These are phyloP conservation scores for Backusella parvicylindrica DNA, from an alignment of 192 early-diverging fungal genomes.

Conservation along the genomic window DNA sequence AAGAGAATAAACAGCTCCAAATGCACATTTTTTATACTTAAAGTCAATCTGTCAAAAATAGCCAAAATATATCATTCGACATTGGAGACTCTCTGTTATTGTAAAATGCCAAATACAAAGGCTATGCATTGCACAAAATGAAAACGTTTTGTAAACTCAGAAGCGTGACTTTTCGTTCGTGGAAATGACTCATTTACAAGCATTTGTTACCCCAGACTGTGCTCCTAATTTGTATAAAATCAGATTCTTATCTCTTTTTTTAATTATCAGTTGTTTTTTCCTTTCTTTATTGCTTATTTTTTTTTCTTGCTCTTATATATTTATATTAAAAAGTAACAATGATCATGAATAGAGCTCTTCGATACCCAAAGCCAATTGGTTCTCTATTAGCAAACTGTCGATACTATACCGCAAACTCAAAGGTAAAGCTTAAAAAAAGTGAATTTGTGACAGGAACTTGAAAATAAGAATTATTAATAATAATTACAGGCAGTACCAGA, in stretches of 20 bases:
- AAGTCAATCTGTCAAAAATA: too few species aligned
- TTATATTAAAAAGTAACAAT: not conserved
- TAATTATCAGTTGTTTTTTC: not conserved
- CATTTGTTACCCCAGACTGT: not conserved
- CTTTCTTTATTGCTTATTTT: not conserved
- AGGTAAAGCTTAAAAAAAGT: not conserved
- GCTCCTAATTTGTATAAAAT: not conserved
- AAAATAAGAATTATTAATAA: not conserved
- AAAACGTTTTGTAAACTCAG: not conserved
- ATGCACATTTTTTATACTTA: too few species aligned
- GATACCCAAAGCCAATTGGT: not conserved
- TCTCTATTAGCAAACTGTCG: not conserved
- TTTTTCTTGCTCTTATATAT: not conserved
- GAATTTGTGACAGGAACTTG: not conserved
- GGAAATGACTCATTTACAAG: not conserved
- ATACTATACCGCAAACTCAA: not conserved
- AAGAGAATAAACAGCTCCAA: too few species aligned
- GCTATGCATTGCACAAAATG: not conserved
- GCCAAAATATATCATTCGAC: too few species aligned
- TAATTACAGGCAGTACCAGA: not conserved
- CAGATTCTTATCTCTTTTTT: not conserved
- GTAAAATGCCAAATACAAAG: not conserved
- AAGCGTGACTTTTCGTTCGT: not conserved
- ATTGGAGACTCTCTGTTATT: not conserved
- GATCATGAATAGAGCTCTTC: not conserved